Base-by-base conservation (phyloP, 495 filamentous ascomycete species). In the Aspergillus nanangensis region DNA sequence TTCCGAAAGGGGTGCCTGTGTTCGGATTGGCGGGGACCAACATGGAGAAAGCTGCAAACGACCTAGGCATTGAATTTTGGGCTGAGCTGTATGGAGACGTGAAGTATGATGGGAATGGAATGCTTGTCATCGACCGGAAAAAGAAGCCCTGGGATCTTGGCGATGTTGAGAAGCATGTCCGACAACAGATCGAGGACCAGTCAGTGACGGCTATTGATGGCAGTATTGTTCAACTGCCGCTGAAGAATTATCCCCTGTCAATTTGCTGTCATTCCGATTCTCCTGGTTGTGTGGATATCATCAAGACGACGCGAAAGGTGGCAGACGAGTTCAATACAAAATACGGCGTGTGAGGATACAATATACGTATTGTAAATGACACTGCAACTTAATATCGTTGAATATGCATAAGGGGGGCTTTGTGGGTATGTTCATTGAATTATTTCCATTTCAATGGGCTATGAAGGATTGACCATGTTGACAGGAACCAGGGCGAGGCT, bases 61-160 rank as follows among this genome's bases (percentile, higher is more conserved):
- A 79, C 35, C 45, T 76, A 15, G 72, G 72, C 3, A 51, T 82
- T 19, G 63, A 71, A n/a, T 82, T 84, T 44, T 57, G 66, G 34
- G 78, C 76, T 21, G 78, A 83, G 55, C 58, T 80, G 24, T 81
- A 78, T 54, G 72, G 67, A 0, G 80, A 83, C 58, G 72, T 82
- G 18, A 76, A 80, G 38, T 83, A 83, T 50, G 69, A 67, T 48
- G 51, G 63, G 4, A 60, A 73, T 41, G 71, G 66, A 22, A 74
- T 64, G 52, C 57, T 79, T 34, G 62, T 78, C 8, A 76, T 79
- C 39, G 77, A 76, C 49, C 71, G 76, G 13, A 75, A 78, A 58
- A 79, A 79, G 60, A 77, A 77, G 39, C 65, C 73, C 1, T 78
- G 75, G 71, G 66, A 69, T 24, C 44, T 60, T 2, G 65, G 68